Conservation (phyloP, 345 rosid species). For the Murraya koenigii region DNA sequence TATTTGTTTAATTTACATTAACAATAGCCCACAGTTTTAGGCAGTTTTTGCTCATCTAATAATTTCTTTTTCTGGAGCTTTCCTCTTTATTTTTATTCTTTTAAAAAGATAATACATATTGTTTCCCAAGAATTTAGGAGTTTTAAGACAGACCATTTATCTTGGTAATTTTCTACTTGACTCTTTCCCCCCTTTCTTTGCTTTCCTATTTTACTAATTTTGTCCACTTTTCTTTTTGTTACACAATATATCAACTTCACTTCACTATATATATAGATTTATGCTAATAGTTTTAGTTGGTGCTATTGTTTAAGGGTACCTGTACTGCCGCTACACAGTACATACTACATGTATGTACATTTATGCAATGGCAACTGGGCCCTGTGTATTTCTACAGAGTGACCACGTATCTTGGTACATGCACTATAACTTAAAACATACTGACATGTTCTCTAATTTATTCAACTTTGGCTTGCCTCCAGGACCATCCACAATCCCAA, state of each 20-base stretch:
- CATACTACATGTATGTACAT: neutral
- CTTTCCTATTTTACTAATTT: neutral
- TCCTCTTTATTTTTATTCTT: neutral
- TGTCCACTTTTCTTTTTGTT: neutral
- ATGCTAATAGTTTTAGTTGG: no score
- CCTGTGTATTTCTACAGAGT: neutral
- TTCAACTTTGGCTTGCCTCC: neutral
- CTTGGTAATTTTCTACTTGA: neutral
- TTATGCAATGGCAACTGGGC: constrained; percentile 14
- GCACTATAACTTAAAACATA: constrained; percentile 9
- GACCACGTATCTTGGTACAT: constrained; percentile 3
- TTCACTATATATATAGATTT: neutral
- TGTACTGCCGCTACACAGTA: neutral
- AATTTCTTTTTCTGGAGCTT: neutral
- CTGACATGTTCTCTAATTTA: neutral
- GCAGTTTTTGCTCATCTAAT: constrained; percentile 9
- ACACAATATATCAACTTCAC: neutral
- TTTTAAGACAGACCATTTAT: neutral
- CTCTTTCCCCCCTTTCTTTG: neutral
- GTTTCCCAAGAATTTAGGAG: constrained; percentile 6
- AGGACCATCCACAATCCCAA: neutral
- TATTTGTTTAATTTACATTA: neutral
- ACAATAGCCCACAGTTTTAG: constrained; percentile 26
- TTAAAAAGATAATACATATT: neutral
- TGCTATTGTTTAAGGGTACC: no score